Evolutionary conservation across 139 green algal genomes (phyloP), one percentile per base, ranked within the genome.

Genomic region (Spirogloea muscicola): DNA sequence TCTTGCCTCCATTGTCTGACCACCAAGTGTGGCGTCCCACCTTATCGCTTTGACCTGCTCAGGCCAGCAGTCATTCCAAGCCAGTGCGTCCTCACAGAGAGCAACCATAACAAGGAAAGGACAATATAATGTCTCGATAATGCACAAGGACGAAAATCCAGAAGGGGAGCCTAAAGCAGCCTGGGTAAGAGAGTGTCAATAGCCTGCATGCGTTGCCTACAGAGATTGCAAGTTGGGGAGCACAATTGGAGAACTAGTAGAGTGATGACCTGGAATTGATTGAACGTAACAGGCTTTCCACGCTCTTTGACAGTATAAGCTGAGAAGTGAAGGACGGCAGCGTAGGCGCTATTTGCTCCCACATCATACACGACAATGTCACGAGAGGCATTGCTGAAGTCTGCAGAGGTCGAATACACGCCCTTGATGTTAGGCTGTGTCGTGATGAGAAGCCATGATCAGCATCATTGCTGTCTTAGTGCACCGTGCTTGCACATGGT

Each of bases 311-410:
- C 61, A 1, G 69, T 69, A 69, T 91, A 98, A 18, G 85, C 86
- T 52, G 86, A 93, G 87, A 89, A 98, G 73, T 85, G 85, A 13
- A 96, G 85, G 5, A 96, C 85, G 0, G 92, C 85, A 0, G 86
- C 92, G 75, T 93, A 85, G 3, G 86, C 87, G 46, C 58, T 82
- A 46, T 74, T 85, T 5, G 90, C 87, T 25, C 93, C 94, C 81
- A 98, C 86, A 80, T 99, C 94, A 65, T 95, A 97, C 42, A 98
- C 80, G 10, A 97, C 65, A 1, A 98, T 81, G 5, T 84, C 46
- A 80, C 96, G 83, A 1, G 84, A 91, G n/a, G 80, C 44, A 29
- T 82, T 79, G 29, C 27, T 58, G 37, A 84, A 78, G 31, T 83
- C 42, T n/a, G n/a, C n/a, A n/a, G n/a, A n/a, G n/a, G n/a, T n/a